A percentile compares a stretch with the other conserved stretches of the same genome.
These are phyloP conservation scores for Pelargonium nanum DNA, from an alignment of 345 rosid species.

Conservation along the genomic window DNA sequence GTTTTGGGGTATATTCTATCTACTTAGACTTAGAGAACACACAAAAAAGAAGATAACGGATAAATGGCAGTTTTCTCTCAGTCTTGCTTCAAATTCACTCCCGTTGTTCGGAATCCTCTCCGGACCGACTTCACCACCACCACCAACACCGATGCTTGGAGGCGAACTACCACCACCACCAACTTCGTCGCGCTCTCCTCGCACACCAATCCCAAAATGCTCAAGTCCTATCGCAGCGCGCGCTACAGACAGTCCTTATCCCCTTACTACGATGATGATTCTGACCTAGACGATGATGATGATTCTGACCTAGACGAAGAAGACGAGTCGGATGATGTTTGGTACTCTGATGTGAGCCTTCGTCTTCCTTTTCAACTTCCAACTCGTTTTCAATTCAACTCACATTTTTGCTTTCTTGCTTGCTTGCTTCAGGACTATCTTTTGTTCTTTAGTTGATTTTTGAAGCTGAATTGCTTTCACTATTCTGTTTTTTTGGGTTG, in stretches of 20 bases:
- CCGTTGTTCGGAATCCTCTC: no score
- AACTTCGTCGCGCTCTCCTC: conserved; percentile 38
- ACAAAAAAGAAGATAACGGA: no score
- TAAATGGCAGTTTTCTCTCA: conserved; percentile 11
- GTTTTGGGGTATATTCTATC: conserved; percentile 16
- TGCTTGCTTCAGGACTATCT: no score
- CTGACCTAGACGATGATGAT: conserved; percentile 23
- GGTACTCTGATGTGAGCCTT: conserved; percentile 52
- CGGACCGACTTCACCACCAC: neutral
- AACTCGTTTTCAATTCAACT: neutral
- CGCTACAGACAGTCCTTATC: conserved; percentile 38
- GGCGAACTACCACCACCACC: conserved; percentile 11
- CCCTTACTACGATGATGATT: conserved; percentile 40
- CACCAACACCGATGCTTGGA: neutral
- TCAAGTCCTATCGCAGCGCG: conserved; percentile 64
- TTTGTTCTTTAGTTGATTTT: no score
- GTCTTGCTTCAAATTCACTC: neutral
- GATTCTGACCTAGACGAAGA: conserved; percentile 22
- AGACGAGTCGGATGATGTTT: conserved; percentile 21
- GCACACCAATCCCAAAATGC: conserved; percentile 71
- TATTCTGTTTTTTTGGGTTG: no score
- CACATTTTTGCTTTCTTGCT: no score
- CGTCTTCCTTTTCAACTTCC: neutral
- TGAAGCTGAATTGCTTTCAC: no score
- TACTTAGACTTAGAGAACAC: no score